Percentiles rank a stretch among this genome's conserved stretches.
phyloP scores from a whole-genome alignment of 2,329 filamentous ascomycete genomes.

The Shiraia bambusicola region DNA sequence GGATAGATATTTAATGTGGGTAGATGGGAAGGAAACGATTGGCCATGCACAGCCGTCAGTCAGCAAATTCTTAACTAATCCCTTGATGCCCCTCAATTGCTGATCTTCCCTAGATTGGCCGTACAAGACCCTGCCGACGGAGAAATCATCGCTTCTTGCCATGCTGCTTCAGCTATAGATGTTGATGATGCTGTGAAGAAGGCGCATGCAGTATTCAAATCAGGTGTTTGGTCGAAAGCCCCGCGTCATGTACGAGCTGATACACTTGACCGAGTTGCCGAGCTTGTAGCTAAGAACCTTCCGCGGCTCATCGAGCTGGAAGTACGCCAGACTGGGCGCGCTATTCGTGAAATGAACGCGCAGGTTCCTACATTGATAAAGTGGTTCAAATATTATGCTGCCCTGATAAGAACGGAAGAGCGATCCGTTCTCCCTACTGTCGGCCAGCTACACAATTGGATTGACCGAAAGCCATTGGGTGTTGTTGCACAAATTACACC shows the following conservation, averaged over 20 bases:
- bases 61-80: constrained; percentile 16
- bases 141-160: constrained; percentile 55
- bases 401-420: constrained; percentile 67
- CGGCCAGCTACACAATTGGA: constrained; percentile 54
- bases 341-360: constrained; percentile 68
- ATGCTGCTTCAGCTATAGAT: constrained; percentile 51
- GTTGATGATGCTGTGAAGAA: constrained; percentile 46
- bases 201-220: constrained; percentile 52
- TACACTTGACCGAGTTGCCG: constrained; percentile 62
- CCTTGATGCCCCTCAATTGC: constrained; percentile 4
- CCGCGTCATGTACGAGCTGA: constrained; percentile 61
- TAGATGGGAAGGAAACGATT: constrained; percentile 44
- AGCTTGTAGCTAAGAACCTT: constrained; percentile 55
- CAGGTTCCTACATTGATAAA: constrained; percentile 66
- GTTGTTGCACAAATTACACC: constrained; percentile 45
- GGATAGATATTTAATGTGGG: constrained; percentile 42
- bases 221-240: constrained; percentile 59
- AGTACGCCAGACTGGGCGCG: constrained; percentile 67
- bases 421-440: constrained; percentile 65
- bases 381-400: constrained; percentile 73
- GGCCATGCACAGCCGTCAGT: constrained; percentile 53
- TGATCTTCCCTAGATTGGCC: constrained; percentile 47
- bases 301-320: constrained; percentile 63
- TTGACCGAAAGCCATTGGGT: constrained; percentile 43
- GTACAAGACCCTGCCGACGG: constrained; percentile 58